Evolutionary conservation across 2,329 filamentous ascomycete genomes (phyloP).

Genomic region (Trichoderma polysporum): DNA sequence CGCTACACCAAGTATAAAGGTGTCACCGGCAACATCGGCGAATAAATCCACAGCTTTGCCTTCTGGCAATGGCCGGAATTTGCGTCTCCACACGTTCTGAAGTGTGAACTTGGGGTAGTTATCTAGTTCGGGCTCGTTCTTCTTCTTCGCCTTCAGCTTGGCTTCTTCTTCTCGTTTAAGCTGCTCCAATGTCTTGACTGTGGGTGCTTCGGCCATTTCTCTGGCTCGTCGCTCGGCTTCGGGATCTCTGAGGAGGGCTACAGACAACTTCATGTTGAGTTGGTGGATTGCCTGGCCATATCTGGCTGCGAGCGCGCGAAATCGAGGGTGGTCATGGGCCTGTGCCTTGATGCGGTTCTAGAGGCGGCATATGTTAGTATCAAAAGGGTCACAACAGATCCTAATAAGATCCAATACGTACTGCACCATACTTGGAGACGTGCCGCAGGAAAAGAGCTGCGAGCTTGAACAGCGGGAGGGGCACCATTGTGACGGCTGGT

Average conservation of each 20-base stretch:
- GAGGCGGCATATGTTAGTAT: conserved; percentile 23
- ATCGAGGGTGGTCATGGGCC: conserved; percentile 63
- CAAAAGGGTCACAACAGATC: background rate
- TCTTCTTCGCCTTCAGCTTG: conserved; percentile 42
- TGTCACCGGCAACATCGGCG: conserved; percentile 63
- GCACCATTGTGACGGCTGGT: conserved; percentile 51
- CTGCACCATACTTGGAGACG: conserved; percentile 67
- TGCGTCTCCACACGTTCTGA: conserved; percentile 60
- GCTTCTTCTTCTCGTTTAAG: conserved; percentile 52
- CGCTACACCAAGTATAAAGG: conserved; percentile 62
- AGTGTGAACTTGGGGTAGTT: conserved; percentile 26
- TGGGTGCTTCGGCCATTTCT: conserved; percentile 62
- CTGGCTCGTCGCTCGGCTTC: conserved; percentile 58
- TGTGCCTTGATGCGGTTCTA: conserved; percentile 66
- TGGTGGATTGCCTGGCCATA: conserved; percentile 66
- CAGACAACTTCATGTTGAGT: conserved; percentile 64
- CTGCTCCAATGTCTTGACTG: conserved; percentile 65
- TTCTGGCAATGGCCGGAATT: conserved; percentile 63
- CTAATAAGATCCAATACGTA: conserved; percentile 40
- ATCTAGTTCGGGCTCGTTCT: conserved; percentile 20
- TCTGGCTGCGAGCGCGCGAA: conserved; percentile 59
- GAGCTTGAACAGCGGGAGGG: conserved; percentile 67
- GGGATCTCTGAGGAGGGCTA: conserved; percentile 57
- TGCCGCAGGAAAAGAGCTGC: conserved; percentile 63
- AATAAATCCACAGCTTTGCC: conserved; percentile 66